Base-by-base conservation (phyloP, 2,329 filamentous ascomycete species). In the Mariannaea elegans region DNA sequence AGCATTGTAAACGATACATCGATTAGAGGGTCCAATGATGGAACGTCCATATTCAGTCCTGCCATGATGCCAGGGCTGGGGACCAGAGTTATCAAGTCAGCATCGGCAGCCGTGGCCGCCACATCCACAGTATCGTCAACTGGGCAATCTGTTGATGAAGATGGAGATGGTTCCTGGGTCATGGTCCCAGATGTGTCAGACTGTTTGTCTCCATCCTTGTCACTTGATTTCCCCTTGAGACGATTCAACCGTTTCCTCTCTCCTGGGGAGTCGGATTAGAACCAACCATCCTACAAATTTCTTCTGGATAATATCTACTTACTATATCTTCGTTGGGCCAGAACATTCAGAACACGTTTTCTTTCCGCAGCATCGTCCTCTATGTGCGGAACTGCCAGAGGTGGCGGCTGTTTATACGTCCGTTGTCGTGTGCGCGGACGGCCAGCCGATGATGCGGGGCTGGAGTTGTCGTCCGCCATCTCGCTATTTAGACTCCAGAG, bases 241-340 rank as follows among this genome's bases (percentile, higher is more conserved):
- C 73, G 73, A 29, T 60, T 70, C 41, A 69, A 42, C 9, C 74
- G 67, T 58, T 76, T 76, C 59, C 68, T 74, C 57, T 76, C 74
- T 18, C 74, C 74, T 76, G 42, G 21, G 12, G 14, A 32, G 2
- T 12, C 27, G 41, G 8, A 49, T 71, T 6, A 67, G 48, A 31
- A 38, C 6, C 10, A 36, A 19, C 16, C 13, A 14, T 5, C 18
- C 8, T 29, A 2, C 8, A 36, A 13, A 14, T 13, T 8, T 16
- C 9, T 5, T 23, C 6, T 6, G 4, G 18, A n/a, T 7, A 8
- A 3, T 16, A 14, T 16, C 6, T 12, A 59, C 70, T 67, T 64
- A 83, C 82, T 75, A 55, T 86, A 86, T 74, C 83, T 76, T 44
- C 84, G 77, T 61, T 86, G 83, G 1, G 84, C 83, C 32, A 86